phyloP scores from a whole-genome alignment of 129 eudicot genomes.

The Rutidosis leptorrhynchoides region DNA sequence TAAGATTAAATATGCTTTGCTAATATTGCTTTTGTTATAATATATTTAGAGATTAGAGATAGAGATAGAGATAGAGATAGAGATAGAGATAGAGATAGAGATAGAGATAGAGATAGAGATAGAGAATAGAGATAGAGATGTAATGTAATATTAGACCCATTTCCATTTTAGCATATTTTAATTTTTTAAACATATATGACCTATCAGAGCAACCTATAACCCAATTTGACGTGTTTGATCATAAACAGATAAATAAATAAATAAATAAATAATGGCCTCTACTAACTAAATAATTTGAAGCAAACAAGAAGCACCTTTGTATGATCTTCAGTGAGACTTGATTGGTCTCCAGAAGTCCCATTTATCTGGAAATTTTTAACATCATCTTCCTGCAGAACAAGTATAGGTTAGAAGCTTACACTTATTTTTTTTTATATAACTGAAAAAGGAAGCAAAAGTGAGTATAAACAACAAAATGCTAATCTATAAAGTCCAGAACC shows the following conservation, averaged over 20 bases:
- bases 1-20: too few relatives aligned
- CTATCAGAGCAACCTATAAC: not conserved
- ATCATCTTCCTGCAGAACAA: conserved; percentile 53
- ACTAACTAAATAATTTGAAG: not conserved
- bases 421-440: not conserved
- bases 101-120: too few relatives aligned
- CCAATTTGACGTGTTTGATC: not conserved
- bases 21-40: too few relatives aligned
- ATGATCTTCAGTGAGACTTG: conserved; percentile 40
- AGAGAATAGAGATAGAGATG: too few relatives aligned
- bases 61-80: too few relatives aligned
- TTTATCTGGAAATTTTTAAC: conserved; percentile 35
- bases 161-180: not conserved
- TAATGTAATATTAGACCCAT: too few relatives aligned
- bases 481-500: not conserved
- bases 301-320: conserved; percentile 37
- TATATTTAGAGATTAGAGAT: too few relatives aligned
- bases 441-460: not conserved
- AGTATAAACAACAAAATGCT: not conserved
- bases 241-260: not conserved
- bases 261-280: not conserved
- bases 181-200: not conserved
- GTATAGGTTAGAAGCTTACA: not conserved
- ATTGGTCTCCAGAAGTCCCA: conserved; percentile 41
- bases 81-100: too few relatives aligned